Evolutionary conservation across 768 basidiomycete genomes (phyloP).

Genomic region (Suillus weaverae): DNA sequence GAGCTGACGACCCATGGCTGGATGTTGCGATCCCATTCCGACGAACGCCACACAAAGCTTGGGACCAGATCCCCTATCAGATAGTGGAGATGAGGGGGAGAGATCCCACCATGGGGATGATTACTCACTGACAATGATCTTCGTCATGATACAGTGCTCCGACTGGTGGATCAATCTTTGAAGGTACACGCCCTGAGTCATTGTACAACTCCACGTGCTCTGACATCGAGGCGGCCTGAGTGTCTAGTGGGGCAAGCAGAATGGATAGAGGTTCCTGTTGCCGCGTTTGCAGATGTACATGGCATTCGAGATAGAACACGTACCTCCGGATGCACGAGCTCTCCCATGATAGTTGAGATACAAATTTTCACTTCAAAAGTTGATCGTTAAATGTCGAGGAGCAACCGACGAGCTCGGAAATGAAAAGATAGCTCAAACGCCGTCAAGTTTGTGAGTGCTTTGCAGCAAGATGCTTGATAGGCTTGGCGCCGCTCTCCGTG

Average conservation of each 20-base stretch:
- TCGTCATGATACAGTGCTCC: neutral
- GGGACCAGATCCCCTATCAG: constrained; percentile 14
- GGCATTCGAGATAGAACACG: neutral
- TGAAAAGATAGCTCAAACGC: neutral
- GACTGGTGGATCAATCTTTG: neutral
- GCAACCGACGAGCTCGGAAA: constrained; percentile 5
- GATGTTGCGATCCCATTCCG: constrained; percentile 38
- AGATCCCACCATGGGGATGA: neutral
- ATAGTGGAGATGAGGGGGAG: constrained; percentile 1
- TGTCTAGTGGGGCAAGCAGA: neutral
- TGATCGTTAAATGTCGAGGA: constrained; percentile 1
- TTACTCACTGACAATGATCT: neutral
- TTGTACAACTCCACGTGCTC: neutral
- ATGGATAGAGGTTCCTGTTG: neutral
- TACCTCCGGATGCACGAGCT: neutral
- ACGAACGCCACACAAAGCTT: constrained; percentile 37
- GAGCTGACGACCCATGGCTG: constrained; percentile 38
- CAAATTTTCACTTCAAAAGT: neutral
- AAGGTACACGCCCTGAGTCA: neutral
- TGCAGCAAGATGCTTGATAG: neutral
- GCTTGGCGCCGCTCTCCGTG: neutral
- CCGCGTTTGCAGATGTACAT: neutral
- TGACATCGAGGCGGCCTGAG: neutral
- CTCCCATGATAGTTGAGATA: neutral
- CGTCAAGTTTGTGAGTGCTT: constrained; percentile 11